Percentiles rank a stretch among this genome's conserved stretches.
Evolutionary conservation across 2,329 filamentous ascomycete species (phyloP).

Genomic region (Talaromyces albobiverticillius): DNA sequence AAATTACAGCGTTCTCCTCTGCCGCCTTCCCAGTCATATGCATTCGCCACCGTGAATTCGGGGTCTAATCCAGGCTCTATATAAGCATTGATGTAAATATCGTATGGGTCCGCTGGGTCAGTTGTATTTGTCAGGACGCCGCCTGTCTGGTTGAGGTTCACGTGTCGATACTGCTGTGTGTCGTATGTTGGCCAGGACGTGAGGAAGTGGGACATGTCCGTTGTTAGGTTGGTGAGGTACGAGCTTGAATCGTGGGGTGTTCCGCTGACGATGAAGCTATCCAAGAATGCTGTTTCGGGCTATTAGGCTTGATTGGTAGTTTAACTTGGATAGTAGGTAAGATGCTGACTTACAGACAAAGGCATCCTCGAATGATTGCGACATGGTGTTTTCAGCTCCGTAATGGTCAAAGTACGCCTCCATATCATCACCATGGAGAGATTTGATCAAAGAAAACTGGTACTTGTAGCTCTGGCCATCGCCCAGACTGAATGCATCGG

Average conservation of each 20-base stretch:
- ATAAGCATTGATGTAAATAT: slow-evolving; percentile 23
- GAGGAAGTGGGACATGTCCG: neutral
- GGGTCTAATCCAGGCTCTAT: slow-evolving; percentile 33
- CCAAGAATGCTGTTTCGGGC: slow-evolving; percentile 32
- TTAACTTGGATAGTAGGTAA: no score
- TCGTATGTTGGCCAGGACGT: slow-evolving; percentile 36
- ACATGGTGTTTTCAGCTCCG: slow-evolving; percentile 7
- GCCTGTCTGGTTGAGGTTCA: slow-evolving; percentile 49
- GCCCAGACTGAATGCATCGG: slow-evolving; percentile 41
- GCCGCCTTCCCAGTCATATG: slow-evolving; percentile 48
- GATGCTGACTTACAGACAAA: slow-evolving; percentile 22
- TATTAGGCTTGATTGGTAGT: neutral
- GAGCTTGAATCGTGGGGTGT: slow-evolving; percentile 35
- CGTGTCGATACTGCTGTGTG: slow-evolving; percentile 31
- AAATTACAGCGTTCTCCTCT: slow-evolving; percentile 47
- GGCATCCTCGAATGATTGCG: slow-evolving; percentile 13
- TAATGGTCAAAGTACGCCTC: slow-evolving; percentile 37
- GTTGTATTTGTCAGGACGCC: slow-evolving; percentile 22
- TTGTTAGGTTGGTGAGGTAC: slow-evolving; percentile 21
- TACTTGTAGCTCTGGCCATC: slow-evolving; percentile 43
- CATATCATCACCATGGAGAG: slow-evolving; percentile 65
- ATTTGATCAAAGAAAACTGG: slow-evolving; percentile 62
- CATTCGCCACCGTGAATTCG: slow-evolving; percentile 41
- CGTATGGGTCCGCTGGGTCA: slow-evolving; percentile 16
- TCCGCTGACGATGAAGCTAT: slow-evolving; percentile 45